Evolutionary conservation across 306 rosid genomes (phyloP).

Genomic region (Cicer pinnatifidum): DNA sequence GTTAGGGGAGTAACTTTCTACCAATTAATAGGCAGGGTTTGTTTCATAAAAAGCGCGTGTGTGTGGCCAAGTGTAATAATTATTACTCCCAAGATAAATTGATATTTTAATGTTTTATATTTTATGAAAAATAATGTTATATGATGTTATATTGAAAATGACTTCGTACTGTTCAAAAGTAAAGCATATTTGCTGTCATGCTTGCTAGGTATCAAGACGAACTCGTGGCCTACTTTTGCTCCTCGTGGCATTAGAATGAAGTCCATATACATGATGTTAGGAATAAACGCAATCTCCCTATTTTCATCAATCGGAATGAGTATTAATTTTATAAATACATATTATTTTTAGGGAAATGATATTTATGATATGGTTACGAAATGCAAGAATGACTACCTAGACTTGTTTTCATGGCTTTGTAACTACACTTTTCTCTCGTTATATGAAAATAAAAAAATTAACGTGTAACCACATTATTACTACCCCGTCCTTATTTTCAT

Average conservation of each 20-base stretch:
- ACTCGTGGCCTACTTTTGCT: background rate
- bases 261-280: background rate
- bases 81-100: constrained; percentile 9
- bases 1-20: constrained; percentile 50
- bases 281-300: background rate
- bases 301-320: background rate
- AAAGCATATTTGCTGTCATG: background rate
- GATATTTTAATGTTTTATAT: constrained; percentile 28
- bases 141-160: constrained; percentile 13
- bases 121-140: background rate
- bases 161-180: background rate
- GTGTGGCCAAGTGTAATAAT: constrained; percentile 58
- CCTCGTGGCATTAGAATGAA: background rate
- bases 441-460: too few relatives aligned
- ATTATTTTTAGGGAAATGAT: background rate
- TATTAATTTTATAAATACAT: too few relatives aligned
- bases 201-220: background rate
- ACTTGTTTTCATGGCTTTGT: too few relatives aligned
- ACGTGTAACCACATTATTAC: too few relatives aligned
- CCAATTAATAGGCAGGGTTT: constrained; percentile 44
- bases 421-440: too few relatives aligned
- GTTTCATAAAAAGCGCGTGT: constrained; percentile 3
- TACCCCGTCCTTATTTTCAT: too few relatives aligned
- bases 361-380: too few relatives aligned
- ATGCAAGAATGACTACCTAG: too few relatives aligned